These are phyloP conservation scores for Corylus avellana DNA, from an alignment of 306 rosid species.

Conservation along the genomic window DNA sequence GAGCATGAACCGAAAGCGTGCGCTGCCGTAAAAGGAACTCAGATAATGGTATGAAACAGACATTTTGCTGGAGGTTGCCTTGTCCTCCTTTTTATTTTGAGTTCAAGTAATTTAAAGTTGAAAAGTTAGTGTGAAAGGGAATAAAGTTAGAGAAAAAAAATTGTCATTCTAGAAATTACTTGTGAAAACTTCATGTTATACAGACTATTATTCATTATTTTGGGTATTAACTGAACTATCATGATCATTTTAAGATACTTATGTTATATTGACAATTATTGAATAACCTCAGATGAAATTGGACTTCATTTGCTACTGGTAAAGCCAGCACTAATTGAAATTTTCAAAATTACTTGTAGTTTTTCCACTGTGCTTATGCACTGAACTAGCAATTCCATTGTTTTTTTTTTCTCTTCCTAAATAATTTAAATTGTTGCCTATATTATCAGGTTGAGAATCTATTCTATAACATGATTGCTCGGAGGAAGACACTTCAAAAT, in stretches of 20 bases:
- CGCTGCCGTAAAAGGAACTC: constrained; percentile 98
- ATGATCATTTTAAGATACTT: not conserved
- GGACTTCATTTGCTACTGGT: not conserved
- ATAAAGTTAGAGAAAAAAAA: not conserved
- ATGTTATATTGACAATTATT: not conserved
- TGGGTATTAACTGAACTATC: not conserved
- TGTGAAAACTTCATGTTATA: not conserved
- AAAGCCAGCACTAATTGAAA: constrained; percentile 1
- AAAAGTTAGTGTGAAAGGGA: not conserved
- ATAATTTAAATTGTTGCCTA: constrained; percentile 18
- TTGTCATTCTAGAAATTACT: not conserved
- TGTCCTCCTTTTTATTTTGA: not conserved
- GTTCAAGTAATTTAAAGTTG: not conserved
- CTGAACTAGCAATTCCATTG: constrained; percentile 10
- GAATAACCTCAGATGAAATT: not conserved
- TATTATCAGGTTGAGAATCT: constrained; percentile 81
- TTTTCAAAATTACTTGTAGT: not conserved
- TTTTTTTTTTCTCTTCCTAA: not conserved
- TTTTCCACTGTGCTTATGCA: constrained; percentile 2
- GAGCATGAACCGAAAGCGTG: constrained; percentile 88
- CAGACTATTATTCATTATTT: not conserved
- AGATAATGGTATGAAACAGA: constrained; percentile 60
- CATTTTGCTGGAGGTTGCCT: constrained; percentile 3
- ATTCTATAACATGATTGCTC: constrained; percentile 89
- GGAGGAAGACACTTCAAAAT: constrained; percentile 80